phyloP scores from a whole-genome alignment of 2,329 filamentous ascomycete genomes.

The Saccharata proteae region DNA sequence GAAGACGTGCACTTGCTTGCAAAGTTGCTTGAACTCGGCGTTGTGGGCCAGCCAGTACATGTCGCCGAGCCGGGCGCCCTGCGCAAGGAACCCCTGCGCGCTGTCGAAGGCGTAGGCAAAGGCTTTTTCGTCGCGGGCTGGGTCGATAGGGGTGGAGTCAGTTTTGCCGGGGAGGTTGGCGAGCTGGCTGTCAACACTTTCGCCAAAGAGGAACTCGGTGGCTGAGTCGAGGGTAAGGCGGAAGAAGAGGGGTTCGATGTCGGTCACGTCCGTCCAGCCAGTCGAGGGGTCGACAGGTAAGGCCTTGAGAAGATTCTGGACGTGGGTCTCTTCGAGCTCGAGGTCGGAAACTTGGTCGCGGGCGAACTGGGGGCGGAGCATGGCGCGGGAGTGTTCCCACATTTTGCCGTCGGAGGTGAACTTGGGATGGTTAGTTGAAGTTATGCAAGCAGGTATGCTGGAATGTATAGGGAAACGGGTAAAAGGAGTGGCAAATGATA shows the following conservation, averaged over 20 bases:
- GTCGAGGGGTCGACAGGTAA: constrained; percentile 35
- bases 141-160: not conserved
- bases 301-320: constrained; percentile 44
- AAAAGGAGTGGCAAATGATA: too few species aligned
- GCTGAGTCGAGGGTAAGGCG: constrained; percentile 38
- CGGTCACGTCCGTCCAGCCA: constrained; percentile 29
- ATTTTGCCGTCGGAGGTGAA: constrained; percentile 35
- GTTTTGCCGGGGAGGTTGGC: constrained; percentile 15
- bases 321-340: constrained; percentile 48
- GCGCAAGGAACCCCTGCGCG: constrained; percentile 26
- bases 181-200: constrained; percentile 26
- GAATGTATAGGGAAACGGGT: too few species aligned
- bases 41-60: constrained; percentile 17
- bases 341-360: constrained; percentile 42
- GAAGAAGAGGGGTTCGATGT: constrained; percentile 34
- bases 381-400: constrained; percentile 29
- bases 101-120: constrained; percentile 33
- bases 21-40: constrained; percentile 4
- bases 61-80: constrained; percentile 24
- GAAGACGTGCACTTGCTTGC: constrained; percentile 23
- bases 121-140: constrained; percentile 15
- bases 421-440: constrained; percentile 10
- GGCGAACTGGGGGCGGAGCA: constrained; percentile 43
- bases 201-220: constrained; percentile 38
- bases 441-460: constrained; percentile 5